A percentile compares a stretch with the other conserved stretches of the same genome.
Evolutionary conservation across 108 stramenopile species (phyloP).

Genomic region (Ochromonas danica): DNA sequence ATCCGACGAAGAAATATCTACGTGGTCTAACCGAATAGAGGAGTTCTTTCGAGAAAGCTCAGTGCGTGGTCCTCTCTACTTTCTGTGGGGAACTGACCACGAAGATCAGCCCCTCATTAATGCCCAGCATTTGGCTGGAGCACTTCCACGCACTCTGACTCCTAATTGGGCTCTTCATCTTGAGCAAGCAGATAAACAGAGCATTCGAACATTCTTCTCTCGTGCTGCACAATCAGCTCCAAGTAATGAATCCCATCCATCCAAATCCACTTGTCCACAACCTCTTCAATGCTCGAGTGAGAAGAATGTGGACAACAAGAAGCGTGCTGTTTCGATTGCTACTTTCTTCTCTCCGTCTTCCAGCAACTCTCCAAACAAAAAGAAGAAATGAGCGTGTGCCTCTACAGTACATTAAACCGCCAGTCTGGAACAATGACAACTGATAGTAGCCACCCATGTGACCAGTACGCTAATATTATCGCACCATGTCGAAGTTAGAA

Average conservation of each 20-base stretch:
- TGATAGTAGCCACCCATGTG: too few relatives aligned
- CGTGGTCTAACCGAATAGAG: background rate
- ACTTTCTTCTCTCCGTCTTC: too few relatives aligned
- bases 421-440: too few relatives aligned
- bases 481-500: too few relatives aligned
- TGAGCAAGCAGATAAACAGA: background rate
- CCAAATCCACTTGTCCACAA: background rate
- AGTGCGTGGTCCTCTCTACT: background rate
- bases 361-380: too few relatives aligned
- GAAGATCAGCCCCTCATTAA: background rate
- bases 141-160: background rate
- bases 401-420: too few relatives aligned
- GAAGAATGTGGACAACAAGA: background rate
- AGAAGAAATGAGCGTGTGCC: too few relatives aligned
- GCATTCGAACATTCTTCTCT: background rate
- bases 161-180: background rate
- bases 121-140: background rate
- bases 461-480: too few relatives aligned
- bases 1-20: background rate
- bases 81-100: background rate
- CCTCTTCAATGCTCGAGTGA: background rate
- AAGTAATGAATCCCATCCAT: background rate
- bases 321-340: background rate
- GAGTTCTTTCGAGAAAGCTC: background rate
- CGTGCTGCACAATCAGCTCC: background rate